Base-by-base conservation (phyloP, 495 filamentous ascomycete species). In the Lentithecium fluviatile region DNA sequence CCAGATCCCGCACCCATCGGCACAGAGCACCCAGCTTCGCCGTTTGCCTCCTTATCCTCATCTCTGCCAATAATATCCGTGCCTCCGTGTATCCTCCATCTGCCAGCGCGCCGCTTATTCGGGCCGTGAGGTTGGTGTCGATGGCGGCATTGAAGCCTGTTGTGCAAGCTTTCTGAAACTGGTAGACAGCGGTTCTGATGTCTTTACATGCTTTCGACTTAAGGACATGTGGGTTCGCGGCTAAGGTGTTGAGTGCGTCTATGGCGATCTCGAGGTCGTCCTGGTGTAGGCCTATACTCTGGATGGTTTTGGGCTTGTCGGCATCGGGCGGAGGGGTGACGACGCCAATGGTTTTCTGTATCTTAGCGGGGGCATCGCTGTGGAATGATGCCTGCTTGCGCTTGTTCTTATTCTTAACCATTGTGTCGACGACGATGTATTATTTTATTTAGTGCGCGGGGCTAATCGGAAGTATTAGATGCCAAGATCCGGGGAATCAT, bases 1-100 rank as follows among this genome's bases (percentile, higher is more conserved):
- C 78, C 23, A 79, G 68, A 51, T 79, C 77, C 46, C 78, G 65
- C 32, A 80, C 78, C 78, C 78, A 80, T 38, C 78, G 70, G 54
- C 76, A 78, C 10, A 80, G 67, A 1, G 78, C 75, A 4, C 78
- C 78, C 7, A 79, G 67, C 46, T 77, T 78, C 11, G 75, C 77
- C 20, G 65, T 68, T 38, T 79, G 66, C 11, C 68, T 62, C 25
- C 75, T 65, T 6, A 78, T 75, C 17, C 68, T 64, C 77, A 79
- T 80, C 72, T 79, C 78, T 36, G 75, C 70, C n/a, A 78, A 69
- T 25, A 76, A 54, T 13, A 80, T 72, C 23, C 69, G 64, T 1
- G 77, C 76, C 17, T 79, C 75, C 12, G 63, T 71, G 51, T 71
- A 74, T 52, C 73, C 72, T 19, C 67, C 76, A 65, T 80, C 78